phyloP scores from a whole-genome alignment of 768 basidiomycete genomes.

The Boletus rex-veris region DNA sequence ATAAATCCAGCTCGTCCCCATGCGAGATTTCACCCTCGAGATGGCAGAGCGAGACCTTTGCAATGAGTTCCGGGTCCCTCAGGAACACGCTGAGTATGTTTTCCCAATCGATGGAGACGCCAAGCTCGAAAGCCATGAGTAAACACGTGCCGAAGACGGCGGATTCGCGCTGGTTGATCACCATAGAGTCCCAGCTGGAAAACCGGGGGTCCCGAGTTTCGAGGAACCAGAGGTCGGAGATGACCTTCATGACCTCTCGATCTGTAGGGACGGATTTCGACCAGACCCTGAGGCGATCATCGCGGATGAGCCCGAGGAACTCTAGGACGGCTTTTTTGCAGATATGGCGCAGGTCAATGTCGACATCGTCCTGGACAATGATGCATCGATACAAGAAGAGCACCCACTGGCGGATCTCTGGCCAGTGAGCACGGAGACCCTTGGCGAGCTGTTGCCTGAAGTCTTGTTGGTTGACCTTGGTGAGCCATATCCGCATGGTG shows the following conservation, averaged over 20 bases:
- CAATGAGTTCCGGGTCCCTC: constrained; percentile 15
- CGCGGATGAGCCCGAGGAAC: constrained; percentile 26
- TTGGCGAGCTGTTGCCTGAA: constrained; percentile 12
- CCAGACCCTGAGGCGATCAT: constrained; percentile 24
- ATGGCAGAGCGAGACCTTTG: constrained; percentile 21
- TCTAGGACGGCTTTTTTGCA: constrained; percentile 26
- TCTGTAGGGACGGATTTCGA: constrained; percentile 20
- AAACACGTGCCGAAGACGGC: constrained; percentile 26
- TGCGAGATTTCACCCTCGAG: constrained; percentile 24
- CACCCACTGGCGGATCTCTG: constrained; percentile 27
- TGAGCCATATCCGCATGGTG: constrained; percentile 21
- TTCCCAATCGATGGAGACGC: constrained; percentile 16
- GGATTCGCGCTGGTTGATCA: constrained; percentile 25
- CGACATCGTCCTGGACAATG: constrained; percentile 7
- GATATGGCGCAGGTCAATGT: constrained; percentile 9
- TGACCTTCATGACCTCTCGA: constrained; percentile 25
- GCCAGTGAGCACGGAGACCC: constrained; percentile 16
- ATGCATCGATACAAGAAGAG: constrained; percentile 20
- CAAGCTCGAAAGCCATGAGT: constrained; percentile 23
- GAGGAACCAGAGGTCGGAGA: constrained; percentile 27
- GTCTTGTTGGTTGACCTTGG: constrained; percentile 8
- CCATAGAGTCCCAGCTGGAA: constrained; percentile 14
- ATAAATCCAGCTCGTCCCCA: constrained; percentile 14
- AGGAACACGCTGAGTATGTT: constrained; percentile 23
- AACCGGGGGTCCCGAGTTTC: constrained; percentile 22